Evolutionary conservation across 2,329 filamentous ascomycete species (phyloP).

Genomic region (Clathrospora elynae): DNA sequence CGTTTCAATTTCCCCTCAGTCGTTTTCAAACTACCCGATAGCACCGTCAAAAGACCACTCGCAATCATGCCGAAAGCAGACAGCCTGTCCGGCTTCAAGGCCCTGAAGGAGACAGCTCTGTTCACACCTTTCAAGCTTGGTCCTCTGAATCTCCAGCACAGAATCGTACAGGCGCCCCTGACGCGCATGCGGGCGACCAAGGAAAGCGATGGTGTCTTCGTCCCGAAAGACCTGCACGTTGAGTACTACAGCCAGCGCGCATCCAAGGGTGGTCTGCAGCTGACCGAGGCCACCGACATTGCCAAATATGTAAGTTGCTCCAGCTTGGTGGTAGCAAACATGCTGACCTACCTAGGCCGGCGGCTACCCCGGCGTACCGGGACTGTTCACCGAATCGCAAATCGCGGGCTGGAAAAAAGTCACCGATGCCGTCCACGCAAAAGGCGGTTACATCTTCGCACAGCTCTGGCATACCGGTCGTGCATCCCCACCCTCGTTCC

Average conservation of each 20-base stretch:
- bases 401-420: constrained; percentile 58
- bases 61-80: constrained; percentile 40
- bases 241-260: constrained; percentile 63
- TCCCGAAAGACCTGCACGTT: constrained; percentile 52
- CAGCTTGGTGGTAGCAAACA: not conserved
- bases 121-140: constrained; percentile 44
- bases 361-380: constrained; percentile 43
- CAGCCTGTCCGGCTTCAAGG: constrained; percentile 36
- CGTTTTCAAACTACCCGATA: not conserved
- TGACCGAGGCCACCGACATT: constrained; percentile 61
- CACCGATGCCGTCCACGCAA: constrained; percentile 57
- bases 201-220: constrained; percentile 53
- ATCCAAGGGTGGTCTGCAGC: constrained; percentile 61
- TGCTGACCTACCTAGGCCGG: constrained; percentile 45
- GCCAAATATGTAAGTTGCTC: constrained; percentile 35
- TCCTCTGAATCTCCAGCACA: constrained; percentile 46
- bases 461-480: constrained; percentile 58
- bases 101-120: constrained; percentile 39
- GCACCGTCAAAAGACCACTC: constrained; percentile 5
- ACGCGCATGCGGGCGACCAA: constrained; percentile 56
- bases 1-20: constrained; percentile 2
- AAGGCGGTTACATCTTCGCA: constrained; percentile 56
- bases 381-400: constrained; percentile 48
- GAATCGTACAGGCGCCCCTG: constrained; percentile 48
- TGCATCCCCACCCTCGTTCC: constrained; percentile 47